Evolutionary conservation across 768 basidiomycete genomes (phyloP), one percentile per base, ranked within the genome.

Genomic region (Leucosporidium yakuticum): DNA sequence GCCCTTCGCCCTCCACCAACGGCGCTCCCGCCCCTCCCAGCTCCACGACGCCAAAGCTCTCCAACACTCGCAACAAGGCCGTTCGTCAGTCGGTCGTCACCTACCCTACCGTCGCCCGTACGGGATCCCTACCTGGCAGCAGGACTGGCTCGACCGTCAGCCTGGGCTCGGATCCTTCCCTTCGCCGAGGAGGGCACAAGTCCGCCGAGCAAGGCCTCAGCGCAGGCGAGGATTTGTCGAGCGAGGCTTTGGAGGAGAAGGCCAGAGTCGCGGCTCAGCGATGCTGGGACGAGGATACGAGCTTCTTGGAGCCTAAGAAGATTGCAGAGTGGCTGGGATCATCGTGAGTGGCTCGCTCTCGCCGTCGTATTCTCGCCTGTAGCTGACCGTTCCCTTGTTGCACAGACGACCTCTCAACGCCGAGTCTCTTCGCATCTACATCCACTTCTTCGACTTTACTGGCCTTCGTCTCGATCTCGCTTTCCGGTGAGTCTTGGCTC

Each of bases 281-380:
- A 64, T 94, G 90, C 78, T 91, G 90, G 84, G 83, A 85, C 39
- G 91, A 93, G 74, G 91, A 98, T 74, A 88, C 88, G 73, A 83
- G 83, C 21, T 94, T 93, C 77, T 78, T 94, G 74, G 82, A 85
- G 20, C 87, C 87, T 76, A 92, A 94, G 75, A 95, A 94, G 81
- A 91, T 97, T 74, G 93, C 95, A 1, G 92, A 96, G 78, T 99
- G 91, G 87, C 83, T 99, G 50, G 96, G 96, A 74, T 88, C 91
- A 77, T 80, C 84, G 93, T 97, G 74, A 81, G 94, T 88, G 12
- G 39, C 27, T 21, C 12, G 21, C 5, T 47, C 53, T 17, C 15
- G 61, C 62, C n/a, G n/a, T 12, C 32, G 15, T n/a, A 51, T 53
- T 57, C 60, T 69, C 49, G 6, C 9, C 23, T 62, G 2, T 48